These are phyloP conservation scores for Xylaria sp. DNA, from an alignment of 2,329 filamentous ascomycete genomes.

Conservation along the genomic window DNA sequence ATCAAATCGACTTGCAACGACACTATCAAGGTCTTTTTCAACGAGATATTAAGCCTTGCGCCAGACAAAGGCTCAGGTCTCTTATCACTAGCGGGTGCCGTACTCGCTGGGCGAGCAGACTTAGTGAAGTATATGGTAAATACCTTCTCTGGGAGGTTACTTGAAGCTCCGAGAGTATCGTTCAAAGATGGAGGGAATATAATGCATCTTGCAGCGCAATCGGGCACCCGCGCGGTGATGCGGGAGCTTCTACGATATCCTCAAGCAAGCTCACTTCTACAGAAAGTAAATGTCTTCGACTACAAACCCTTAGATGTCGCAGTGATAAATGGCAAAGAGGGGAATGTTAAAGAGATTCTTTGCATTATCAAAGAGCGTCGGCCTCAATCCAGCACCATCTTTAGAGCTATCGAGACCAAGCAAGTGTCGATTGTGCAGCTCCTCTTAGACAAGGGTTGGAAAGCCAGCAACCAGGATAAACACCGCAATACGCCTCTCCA, in stretches of 20 bases:
- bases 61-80: neutral
- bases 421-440: neutral
- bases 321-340: neutral
- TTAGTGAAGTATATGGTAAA: neutral
- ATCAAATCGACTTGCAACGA: neutral
- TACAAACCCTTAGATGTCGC: neutral
- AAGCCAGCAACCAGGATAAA: neutral
- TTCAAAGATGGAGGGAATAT: neutral
- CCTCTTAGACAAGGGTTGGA: neutral
- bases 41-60: neutral
- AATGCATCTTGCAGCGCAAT: neutral
- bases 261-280: neutral
- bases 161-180: neutral
- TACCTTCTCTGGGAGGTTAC: neutral
- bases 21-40: neutral
- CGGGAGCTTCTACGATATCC: neutral
- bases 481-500: neutral
- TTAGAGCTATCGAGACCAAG: neutral
- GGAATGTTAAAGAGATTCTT: neutral
- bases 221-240: neutral
- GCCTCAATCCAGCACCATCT: neutral
- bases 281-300: neutral
- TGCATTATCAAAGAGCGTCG: neutral
- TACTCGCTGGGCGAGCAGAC: neutral
- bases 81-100: neutral